phyloP scores from a whole-genome alignment of 805 yeast genomes.

The Wickerhamomyces kurtzmanii region DNA sequence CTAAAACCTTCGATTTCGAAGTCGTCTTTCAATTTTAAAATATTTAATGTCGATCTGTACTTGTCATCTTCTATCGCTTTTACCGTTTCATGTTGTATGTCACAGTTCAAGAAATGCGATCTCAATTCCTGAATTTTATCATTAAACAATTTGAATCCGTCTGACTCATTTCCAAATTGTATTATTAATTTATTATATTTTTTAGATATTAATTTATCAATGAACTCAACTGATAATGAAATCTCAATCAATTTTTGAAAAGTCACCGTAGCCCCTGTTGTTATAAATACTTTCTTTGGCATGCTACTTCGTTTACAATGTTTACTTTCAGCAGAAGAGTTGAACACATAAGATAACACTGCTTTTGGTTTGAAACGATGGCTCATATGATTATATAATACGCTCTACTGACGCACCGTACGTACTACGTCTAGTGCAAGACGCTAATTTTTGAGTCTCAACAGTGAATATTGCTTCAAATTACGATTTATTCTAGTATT shows the following conservation, averaged over 20 bases:
- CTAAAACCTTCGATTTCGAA: conserved; percentile 33
- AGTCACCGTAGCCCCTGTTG: conserved; percentile 90
- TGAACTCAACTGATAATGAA: conserved; percentile 25
- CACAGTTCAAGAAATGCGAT: background rate
- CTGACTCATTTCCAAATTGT: conserved; percentile 47
- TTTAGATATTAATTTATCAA: conserved; percentile 19
- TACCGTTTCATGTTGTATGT: background rate
- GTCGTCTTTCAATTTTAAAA: conserved; percentile 1
- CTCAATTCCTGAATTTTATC: conserved; percentile 1
- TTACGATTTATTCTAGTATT: too few species aligned
- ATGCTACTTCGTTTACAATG: background rate
- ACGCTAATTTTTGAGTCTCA: too few species aligned
- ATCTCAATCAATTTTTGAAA: conserved; percentile 49
- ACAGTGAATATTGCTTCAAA: too few species aligned
- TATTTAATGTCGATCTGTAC: background rate
- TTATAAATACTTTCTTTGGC: conserved; percentile 34
- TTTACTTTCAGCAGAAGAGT: too few species aligned
- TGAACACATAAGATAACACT: too few species aligned
- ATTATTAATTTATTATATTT: conserved; percentile 35
- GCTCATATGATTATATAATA: too few species aligned
- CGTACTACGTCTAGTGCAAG: too few species aligned
- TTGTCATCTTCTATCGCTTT: conserved; percentile 1
- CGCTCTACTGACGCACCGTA: too few species aligned
- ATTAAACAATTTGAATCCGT: conserved; percentile 13
- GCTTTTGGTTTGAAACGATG: too few species aligned